phyloP scores from a whole-genome alignment of 139 green algal species.

The Chlorella vulgaris region DNA sequence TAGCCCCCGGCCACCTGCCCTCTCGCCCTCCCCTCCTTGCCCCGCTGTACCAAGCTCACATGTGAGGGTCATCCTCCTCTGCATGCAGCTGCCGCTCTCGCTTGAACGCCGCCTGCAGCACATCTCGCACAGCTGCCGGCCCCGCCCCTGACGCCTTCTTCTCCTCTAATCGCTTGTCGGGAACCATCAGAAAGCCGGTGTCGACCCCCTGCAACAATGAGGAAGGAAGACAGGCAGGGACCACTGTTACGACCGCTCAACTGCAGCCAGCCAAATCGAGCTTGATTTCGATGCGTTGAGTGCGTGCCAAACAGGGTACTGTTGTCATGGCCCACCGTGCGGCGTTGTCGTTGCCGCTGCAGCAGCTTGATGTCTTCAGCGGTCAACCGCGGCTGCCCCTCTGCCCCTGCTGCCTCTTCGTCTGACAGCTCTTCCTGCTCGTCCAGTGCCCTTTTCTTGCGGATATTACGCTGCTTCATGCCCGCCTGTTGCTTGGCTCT shows the following conservation, averaged over 20 bases:
- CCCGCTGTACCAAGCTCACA: slow-evolving; percentile 38
- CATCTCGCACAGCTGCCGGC: neutral
- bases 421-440: slow-evolving; percentile 30
- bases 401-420: neutral
- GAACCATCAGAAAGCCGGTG: slow-evolving; percentile 32
- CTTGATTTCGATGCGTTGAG: too few species aligned
- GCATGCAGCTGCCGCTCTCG: slow-evolving; percentile 43
- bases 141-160: neutral
- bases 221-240: neutral
- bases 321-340: slow-evolving; percentile 34
- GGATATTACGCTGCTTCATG: slow-evolving; percentile 45
- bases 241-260: neutral
- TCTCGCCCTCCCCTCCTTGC: neutral
- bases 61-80: slow-evolving; percentile 58
- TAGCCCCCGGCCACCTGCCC: too few species aligned
- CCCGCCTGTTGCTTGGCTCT: too few species aligned
- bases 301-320: too few species aligned
- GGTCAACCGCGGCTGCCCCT: neutral
- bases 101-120: slow-evolving; percentile 55
- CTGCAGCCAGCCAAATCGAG: too few species aligned
- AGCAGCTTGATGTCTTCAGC: slow-evolving; percentile 66
- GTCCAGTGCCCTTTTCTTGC: slow-evolving; percentile 35
- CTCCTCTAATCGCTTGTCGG: neutral
- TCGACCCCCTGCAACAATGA: slow-evolving; percentile 41
- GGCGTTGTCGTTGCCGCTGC: slow-evolving; percentile 65